Evolutionary conservation across 2,329 filamentous ascomycete species (phyloP).

Genomic region (Plenodomus biglobosus): DNA sequence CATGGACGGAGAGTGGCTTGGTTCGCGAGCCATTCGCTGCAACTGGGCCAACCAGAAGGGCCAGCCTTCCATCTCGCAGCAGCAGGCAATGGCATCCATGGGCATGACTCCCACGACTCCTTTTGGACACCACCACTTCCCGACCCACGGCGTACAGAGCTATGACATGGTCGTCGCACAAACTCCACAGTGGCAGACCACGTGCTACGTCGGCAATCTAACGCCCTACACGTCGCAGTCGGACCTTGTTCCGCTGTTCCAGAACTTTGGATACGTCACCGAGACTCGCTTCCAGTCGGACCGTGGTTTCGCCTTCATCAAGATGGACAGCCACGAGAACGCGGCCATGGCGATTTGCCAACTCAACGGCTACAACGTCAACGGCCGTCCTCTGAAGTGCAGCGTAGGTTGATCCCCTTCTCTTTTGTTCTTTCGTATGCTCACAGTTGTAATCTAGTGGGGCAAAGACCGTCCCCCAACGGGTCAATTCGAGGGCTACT

Average conservation of each 20-base stretch:
- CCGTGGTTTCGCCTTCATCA: conserved; percentile 96
- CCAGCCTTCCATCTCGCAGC: conserved; percentile 97
- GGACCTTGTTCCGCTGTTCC: conserved; percentile 95
- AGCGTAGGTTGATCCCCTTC: conserved; percentile 69
- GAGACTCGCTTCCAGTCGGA: conserved; percentile 98
- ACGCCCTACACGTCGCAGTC: conserved; percentile 97
- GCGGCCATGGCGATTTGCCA: conserved; percentile 98
- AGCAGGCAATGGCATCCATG: conserved; percentile 95
- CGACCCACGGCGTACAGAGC: conserved; percentile 92
- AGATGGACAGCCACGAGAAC: conserved; percentile 98
- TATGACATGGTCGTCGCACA: conserved; percentile 96
- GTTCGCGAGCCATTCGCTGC: conserved; percentile 95
- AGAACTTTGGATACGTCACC: conserved; percentile 97
- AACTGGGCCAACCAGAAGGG: conserved; percentile 99
- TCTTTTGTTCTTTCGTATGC: conserved; percentile 23
- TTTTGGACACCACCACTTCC: conserved; percentile 96
- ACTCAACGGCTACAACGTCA: conserved; percentile 96
- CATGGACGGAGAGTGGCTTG: conserved; percentile 99
- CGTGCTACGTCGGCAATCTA: conserved; percentile 95
- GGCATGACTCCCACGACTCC: conserved; percentile 97
- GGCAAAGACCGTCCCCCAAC: conserved; percentile 96
- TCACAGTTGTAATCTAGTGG: conserved; percentile 66
- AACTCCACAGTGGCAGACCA: conserved; percentile 97
- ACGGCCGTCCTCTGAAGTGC: conserved; percentile 95
- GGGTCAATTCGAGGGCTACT: conserved; percentile 78